A percentile compares a stretch with the other conserved stretches of the same genome.
Evolutionary conservation across 2,329 filamentous ascomycete genomes (phyloP).

Genomic region (Leptographium lundbergii): DNA sequence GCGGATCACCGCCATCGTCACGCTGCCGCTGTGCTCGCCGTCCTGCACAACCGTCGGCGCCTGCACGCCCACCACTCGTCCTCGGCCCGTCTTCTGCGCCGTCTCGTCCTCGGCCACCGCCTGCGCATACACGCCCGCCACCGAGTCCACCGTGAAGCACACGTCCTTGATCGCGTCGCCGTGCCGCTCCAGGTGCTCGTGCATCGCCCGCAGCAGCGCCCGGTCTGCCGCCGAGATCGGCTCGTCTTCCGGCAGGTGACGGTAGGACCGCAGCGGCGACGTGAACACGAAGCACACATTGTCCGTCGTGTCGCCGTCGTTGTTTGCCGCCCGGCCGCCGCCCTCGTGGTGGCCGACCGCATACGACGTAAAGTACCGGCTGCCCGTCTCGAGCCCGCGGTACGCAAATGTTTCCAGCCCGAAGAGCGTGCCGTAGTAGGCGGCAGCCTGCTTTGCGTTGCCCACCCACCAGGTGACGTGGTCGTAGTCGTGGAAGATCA

Average conservation of each 20-base stretch:
- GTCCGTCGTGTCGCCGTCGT: slow-evolving; percentile 19
- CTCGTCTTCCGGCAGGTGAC: slow-evolving; percentile 43
- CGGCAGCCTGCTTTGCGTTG: slow-evolving; percentile 89
- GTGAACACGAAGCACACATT: slow-evolving; percentile 73
- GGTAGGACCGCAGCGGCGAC: slow-evolving; percentile 58
- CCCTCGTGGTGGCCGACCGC: slow-evolving; percentile 55
- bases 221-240: slow-evolving; percentile 51
- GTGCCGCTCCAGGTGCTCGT: slow-evolving; percentile 72
- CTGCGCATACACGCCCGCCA: slow-evolving; percentile 63
- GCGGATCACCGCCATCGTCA: slow-evolving; percentile 66
- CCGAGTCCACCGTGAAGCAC: slow-evolving; percentile 85
- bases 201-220: slow-evolving; percentile 57
- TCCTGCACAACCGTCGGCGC: slow-evolving; percentile 43
- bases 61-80: slow-evolving; percentile 35
- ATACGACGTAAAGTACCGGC: slow-evolving; percentile 67
- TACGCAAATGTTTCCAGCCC: slow-evolving; percentile 78
- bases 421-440: slow-evolving; percentile 79
- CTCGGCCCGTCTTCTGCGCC: not conserved
- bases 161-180: slow-evolving; percentile 94
- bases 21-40: slow-evolving; percentile 52
- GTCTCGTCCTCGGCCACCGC: slow-evolving; percentile 54
- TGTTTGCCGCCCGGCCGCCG: not conserved
- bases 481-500: slow-evolving; percentile 72
- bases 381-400: slow-evolving; percentile 77
- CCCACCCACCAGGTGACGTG: slow-evolving; percentile 94